These are phyloP conservation scores for Periconia macrospinosa DNA, from an alignment of 2,329 filamentous ascomycete genomes.

Conservation along the genomic window DNA sequence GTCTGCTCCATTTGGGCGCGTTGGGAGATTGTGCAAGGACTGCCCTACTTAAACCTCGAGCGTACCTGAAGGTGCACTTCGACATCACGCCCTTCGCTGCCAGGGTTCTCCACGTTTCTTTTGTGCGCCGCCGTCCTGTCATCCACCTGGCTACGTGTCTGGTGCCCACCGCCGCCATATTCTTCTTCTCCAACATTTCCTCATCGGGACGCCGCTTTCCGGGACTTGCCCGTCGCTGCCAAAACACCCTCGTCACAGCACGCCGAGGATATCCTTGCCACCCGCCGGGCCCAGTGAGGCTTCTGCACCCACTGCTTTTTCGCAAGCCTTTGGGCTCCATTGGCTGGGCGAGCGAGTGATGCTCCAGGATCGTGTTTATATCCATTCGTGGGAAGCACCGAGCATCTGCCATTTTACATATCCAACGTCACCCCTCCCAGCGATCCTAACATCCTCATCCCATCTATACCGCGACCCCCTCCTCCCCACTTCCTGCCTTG, in stretches of 20 bases:
- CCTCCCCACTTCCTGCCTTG: neutral
- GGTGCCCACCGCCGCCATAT: constrained; percentile 26
- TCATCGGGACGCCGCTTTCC: constrained; percentile 38
- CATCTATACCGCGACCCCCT: constrained; percentile 3
- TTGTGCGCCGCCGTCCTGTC: constrained; percentile 33
- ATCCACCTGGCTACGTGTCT: constrained; percentile 32
- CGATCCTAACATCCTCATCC: constrained; percentile 7
- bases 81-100: constrained; percentile 25
- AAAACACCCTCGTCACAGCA: constrained; percentile 37
- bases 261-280: constrained; percentile 43
- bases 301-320: constrained; percentile 38
- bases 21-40: constrained; percentile 34
- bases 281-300: constrained; percentile 36
- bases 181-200: constrained; percentile 42
- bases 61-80: constrained; percentile 26
- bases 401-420: constrained; percentile 28
- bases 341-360: constrained; percentile 34
- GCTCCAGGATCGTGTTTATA: constrained; percentile 41
- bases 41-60: constrained; percentile 36
- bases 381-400: constrained; percentile 33
- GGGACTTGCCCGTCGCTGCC: constrained; percentile 27
- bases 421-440: constrained; percentile 30
- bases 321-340: constrained; percentile 38
- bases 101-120: constrained; percentile 40
- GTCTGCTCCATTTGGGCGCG: constrained; percentile 33